A percentile compares a stretch with the other conserved stretches of the same genome.
Evolutionary conservation across 2,329 filamentous ascomycete genomes (phyloP).

Genomic region (Diaporthe caulivora): DNA sequence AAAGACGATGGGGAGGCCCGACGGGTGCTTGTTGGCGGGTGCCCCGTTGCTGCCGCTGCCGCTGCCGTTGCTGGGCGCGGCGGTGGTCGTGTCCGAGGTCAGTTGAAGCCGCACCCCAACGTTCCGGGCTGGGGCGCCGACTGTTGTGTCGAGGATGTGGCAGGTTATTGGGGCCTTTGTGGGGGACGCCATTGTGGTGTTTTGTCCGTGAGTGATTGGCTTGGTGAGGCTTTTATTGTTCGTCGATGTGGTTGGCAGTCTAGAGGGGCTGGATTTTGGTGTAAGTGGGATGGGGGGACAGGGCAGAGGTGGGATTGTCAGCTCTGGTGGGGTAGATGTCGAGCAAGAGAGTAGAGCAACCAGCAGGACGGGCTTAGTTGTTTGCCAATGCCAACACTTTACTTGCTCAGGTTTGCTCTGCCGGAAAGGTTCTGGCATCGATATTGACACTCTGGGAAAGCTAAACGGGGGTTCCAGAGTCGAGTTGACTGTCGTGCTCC

Average conservation of each 20-base stretch:
- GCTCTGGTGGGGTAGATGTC: constrained; percentile 14
- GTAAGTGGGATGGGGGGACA: neutral
- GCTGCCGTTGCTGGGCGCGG: constrained; percentile 46
- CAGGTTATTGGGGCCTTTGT: constrained; percentile 80
- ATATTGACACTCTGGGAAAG: neutral
- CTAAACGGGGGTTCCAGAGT: neutral
- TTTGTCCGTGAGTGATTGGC: neutral
- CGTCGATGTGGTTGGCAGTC: neutral
- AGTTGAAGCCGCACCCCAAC: constrained; percentile 76
- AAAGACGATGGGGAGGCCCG: constrained; percentile 63
- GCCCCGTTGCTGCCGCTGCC: constrained; percentile 42
- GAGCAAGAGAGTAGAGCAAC: neutral
- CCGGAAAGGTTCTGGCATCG: neutral
- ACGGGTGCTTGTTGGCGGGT: constrained; percentile 44
- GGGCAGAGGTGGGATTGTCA: neutral
- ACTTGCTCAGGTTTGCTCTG: neutral
- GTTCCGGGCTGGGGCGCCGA: constrained; percentile 75
- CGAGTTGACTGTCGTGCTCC: neutral
- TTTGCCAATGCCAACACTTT: neutral
- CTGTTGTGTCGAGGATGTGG: constrained; percentile 87
- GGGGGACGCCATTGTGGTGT: constrained; percentile 39
- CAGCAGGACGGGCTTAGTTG: neutral
- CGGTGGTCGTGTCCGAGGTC: constrained; percentile 47
- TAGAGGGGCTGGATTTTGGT: neutral
- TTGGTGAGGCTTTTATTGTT: neutral